Evolutionary conservation across 768 basidiomycete genomes (phyloP).

Genomic region (Trametes punicea): DNA sequence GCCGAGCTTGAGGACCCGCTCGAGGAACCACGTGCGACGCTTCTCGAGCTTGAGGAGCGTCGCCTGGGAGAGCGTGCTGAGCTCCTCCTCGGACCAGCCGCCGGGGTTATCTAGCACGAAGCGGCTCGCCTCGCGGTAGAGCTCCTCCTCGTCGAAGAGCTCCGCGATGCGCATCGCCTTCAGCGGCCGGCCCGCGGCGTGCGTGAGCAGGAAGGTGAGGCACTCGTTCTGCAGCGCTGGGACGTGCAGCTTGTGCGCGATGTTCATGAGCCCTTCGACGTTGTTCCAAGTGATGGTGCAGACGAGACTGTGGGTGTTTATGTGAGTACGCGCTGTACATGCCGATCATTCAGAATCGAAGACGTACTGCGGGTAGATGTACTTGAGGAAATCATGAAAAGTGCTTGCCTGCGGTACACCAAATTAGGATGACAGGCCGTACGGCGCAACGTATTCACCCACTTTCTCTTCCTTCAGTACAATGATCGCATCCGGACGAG

Average conservation of each 20-base stretch:
- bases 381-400: slow-evolving; percentile 93
- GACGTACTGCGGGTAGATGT: slow-evolving; percentile 83
- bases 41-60: slow-evolving; percentile 90
- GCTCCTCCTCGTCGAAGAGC: slow-evolving; percentile 83
- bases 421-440: background rate
- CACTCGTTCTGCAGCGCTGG: slow-evolving; percentile 79
- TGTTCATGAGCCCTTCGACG: slow-evolving; percentile 87
- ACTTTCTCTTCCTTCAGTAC: slow-evolving; percentile 88
- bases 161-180: slow-evolving; percentile 93
- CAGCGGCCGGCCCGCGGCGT: slow-evolving; percentile 89
- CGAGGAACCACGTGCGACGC: slow-evolving; percentile 91
- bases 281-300: slow-evolving; percentile 96
- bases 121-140: slow-evolving; percentile 86
- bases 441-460: slow-evolving; percentile 19
- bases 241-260: slow-evolving; percentile 85
- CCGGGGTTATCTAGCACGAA: slow-evolving; percentile 93
- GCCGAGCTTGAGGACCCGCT: slow-evolving; percentile 89
- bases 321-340: background rate
- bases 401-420: slow-evolving; percentile 54
- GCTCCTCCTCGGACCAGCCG: slow-evolving; percentile 76
- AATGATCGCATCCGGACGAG: slow-evolving; percentile 75
- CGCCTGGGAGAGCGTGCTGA: slow-evolving; percentile 75
- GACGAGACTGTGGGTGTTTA: slow-evolving; percentile 54
- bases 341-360: too few species aligned
- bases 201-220: slow-evolving; percentile 83